phyloP scores from a whole-genome alignment of 2,329 filamentous ascomycete genomes.

The Fusarium sulawesiense region DNA sequence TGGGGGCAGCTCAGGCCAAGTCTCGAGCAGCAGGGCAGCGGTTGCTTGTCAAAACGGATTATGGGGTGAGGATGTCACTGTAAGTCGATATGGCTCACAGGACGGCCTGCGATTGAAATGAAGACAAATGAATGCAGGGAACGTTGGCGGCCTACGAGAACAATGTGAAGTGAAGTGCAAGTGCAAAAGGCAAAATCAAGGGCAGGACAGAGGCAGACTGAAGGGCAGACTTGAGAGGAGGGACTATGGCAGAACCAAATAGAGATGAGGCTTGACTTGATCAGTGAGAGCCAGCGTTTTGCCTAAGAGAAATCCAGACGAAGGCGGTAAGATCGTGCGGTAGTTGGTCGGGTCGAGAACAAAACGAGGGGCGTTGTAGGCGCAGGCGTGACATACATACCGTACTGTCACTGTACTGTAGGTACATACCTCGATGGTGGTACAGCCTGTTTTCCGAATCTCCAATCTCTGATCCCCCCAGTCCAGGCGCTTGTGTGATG shows the following conservation, averaged over 20 bases:
- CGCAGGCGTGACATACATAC: conserved; percentile 43
- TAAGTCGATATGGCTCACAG: conserved; percentile 31
- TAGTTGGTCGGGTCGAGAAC: conserved; percentile 36
- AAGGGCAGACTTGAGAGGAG: conserved; percentile 30
- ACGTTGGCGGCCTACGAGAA: conserved; percentile 25
- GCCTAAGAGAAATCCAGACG: conserved; percentile 35
- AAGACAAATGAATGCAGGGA: conserved; percentile 9
- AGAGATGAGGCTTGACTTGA: conserved; percentile 44
- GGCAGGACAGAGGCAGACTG: conserved; percentile 34
- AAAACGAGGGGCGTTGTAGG: conserved; percentile 35
- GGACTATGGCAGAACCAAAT: conserved; percentile 41
- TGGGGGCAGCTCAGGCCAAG: neutral
- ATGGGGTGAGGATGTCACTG: conserved; percentile 16
- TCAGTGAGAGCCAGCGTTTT: conserved; percentile 26
- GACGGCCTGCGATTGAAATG: conserved; percentile 33
- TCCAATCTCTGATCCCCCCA: conserved; percentile 16
- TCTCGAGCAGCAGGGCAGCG: neutral
- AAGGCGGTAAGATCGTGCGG: conserved; percentile 37
- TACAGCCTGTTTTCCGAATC: conserved; percentile 19
- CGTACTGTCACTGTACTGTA: conserved; percentile 17
- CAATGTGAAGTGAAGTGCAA: neutral
- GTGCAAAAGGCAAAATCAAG: neutral
- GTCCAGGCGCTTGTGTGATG: conserved; percentile 41
- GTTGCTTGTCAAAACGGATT: conserved; percentile 3
- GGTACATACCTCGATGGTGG: neutral